A percentile compares a stretch with the other conserved stretches of the same genome.
These are phyloP conservation scores for Fusarium illudens DNA, from an alignment of 2,329 filamentous ascomycete species.

Conservation along the genomic window DNA sequence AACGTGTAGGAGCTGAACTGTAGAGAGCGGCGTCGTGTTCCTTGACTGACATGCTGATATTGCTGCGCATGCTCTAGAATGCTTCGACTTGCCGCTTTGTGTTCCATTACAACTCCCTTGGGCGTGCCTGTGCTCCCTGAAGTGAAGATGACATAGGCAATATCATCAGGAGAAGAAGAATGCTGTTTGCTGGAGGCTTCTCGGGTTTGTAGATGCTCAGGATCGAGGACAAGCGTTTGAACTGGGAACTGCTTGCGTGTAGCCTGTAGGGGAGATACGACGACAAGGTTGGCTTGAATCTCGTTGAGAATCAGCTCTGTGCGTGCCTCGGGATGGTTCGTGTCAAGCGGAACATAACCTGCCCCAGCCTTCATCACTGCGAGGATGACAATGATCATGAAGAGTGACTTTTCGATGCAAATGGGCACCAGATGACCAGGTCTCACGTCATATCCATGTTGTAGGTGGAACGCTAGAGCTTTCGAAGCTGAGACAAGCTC, in stretches of 20 bases:
- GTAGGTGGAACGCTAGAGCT: not conserved
- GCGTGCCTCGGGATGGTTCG: not conserved
- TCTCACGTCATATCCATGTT: not conserved
- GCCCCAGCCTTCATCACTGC: not conserved
- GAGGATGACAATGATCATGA: not conserved
- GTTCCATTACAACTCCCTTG: not conserved
- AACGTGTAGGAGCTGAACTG: constrained; percentile 21
- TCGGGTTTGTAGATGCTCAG: not conserved
- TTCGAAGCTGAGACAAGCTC: not conserved
- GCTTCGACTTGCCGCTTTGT: not conserved
- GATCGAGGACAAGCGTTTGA: not conserved
- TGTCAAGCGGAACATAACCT: not conserved
- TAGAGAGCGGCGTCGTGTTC: not conserved
- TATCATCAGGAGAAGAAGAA: not conserved
- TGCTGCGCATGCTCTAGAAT: not conserved
- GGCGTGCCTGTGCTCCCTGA: not conserved
- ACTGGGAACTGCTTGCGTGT: not conserved
- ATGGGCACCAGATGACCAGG: not conserved
- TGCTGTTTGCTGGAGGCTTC: not conserved
- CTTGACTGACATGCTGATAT: not conserved
- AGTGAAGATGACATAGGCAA: not conserved
- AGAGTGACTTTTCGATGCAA: not conserved
- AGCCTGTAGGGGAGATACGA: not conserved
- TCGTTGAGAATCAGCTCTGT: not conserved
- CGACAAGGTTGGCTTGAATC: not conserved